Evolutionary conservation across 1,139 yeast species (phyloP), one percentile per base, ranked within the genome.

Genomic region (Kazachstania sp.): DNA sequence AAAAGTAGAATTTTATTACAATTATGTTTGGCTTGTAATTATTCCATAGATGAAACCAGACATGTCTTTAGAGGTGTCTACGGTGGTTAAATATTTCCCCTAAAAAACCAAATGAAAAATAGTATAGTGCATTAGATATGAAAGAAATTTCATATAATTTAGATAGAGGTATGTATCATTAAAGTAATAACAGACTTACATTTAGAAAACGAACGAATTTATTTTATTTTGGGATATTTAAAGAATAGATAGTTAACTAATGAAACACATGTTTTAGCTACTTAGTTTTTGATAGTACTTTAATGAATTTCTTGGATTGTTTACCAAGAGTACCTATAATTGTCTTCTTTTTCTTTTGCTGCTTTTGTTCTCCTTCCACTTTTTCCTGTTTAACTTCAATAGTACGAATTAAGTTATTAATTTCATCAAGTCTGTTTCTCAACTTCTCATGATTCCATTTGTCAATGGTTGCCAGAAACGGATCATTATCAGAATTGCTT

Each of bases 1-100:
- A 81, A 81, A 65, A 72, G 81, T 37, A 71, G 86, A 58, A 72
- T 81, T 18, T 64, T 81, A 45, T 64, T 81, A 42, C 86, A 81
- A 57, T 68, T 81, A 51, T 78, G 85, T 57, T 66, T 81, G 44
- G 65, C 71, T 48, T 69, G 71, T 37, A 68, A 70, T 1, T 71
- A 73, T 58, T 59, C 67, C 37, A 56, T 72, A 5, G 56, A 57
- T 1, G 71, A 71, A 49, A 77, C 76, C 20, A 75, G 69, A 51
- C 58, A 62, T n/a, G 71, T 72, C 3, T 81, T 81, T 54, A 63
- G 65, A 16, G 78, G 75, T 57, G 73, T 70, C 12, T 68, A 68
- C 50, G 75, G 75, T 50, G 75, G 75, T 43, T 51, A 39, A 32
- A 9, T n/a, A n/a, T n/a, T n/a, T n/a, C n/a, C n/a, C n/a, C n/a